Evolutionary conservation across 495 filamentous ascomycete species (phyloP).

Genomic region (Aspergillus saccharolyticus): DNA sequence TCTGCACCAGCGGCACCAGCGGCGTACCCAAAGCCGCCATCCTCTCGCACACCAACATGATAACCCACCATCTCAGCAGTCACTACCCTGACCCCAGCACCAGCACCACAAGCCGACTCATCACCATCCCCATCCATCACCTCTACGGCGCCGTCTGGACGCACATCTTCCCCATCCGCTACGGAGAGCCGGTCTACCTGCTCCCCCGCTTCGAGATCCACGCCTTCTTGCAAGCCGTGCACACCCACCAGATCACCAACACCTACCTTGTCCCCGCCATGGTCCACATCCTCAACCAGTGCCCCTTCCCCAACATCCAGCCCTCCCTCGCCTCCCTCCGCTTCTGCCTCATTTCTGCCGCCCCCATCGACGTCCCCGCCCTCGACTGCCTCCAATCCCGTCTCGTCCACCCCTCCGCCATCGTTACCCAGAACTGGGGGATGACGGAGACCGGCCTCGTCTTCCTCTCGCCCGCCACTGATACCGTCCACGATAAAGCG

Average conservation of each 20-base stretch:
- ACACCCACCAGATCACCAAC: conserved; percentile 54
- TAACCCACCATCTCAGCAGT: conserved; percentile 44
- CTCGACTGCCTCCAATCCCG: neutral
- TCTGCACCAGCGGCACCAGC: conserved; percentile 50
- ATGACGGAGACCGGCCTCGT: conserved; percentile 45
- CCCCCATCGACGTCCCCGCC: conserved; percentile 4
- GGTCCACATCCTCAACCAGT: conserved; percentile 43
- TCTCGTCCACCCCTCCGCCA: neutral
- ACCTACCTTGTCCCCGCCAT: conserved; percentile 54
- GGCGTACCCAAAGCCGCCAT: conserved; percentile 53
- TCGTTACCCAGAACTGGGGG: conserved; percentile 5
- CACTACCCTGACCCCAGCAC: conserved; percentile 40
- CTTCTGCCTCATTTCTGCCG: conserved; percentile 9
- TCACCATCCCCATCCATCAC: conserved; percentile 60
- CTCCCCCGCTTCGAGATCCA: conserved; percentile 53
- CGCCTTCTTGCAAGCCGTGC: conserved; percentile 46
- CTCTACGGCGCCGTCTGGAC: conserved; percentile 46
- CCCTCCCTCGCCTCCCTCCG: conserved; percentile 41
- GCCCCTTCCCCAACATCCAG: conserved; percentile 30
- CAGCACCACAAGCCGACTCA: conserved; percentile 34
- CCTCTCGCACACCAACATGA: conserved; percentile 41
- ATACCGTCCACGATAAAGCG: neutral
- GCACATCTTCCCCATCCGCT: conserved; percentile 46
- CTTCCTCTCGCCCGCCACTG: conserved; percentile 35
- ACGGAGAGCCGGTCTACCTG: conserved; percentile 49